Base-by-base conservation (phyloP, 1,139 yeast genomes). In the Pichia norvegensis region DNA sequence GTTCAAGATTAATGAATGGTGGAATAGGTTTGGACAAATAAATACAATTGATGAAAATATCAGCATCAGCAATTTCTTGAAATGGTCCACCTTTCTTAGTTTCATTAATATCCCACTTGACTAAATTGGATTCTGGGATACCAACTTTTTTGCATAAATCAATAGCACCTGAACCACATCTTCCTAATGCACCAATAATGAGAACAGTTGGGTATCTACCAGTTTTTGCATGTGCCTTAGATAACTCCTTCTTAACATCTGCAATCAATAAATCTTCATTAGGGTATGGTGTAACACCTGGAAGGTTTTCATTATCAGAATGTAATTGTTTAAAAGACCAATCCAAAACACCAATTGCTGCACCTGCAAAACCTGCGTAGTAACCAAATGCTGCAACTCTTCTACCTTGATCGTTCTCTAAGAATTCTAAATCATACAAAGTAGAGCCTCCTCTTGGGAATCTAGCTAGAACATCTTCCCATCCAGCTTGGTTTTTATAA, bases 331-430 rank as follows among this genome's bases (percentile, higher is more conserved):
- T 88, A 71, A 84, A 85, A 42, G 95, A 85, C 97, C 97, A 92
- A 66, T 88, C 95, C 63, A 79, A 79, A 45, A 90, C 74, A 60
- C 98, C 98, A 47, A 92, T 69, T 29, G 98, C 98, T 41, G 99
- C 97, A 61, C 98, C 98, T 14, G 97, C 98, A 63, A 94, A 92
- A 22, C 98, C 98, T 41, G 99, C 98, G 65, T 92, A 92, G 72
- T 79, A 94, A 17, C 99, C 98, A 64, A 92, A 92, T 14, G 98
- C 98, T 42, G 98, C 99, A 36, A 94, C 99, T 69, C 98, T 84
- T 73, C 97, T 85, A 33, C 97, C 97, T 62, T 79, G 81, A 57
- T 85, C 97, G 64, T 92, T 87, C 66, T 86, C 95, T 63, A 94
- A 74, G 64, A 92, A 92, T 69, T 94, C 99, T 57, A 92, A 72